phyloP scores from a whole-genome alignment of 331 rosid genomes.

The Quercus tomentella region DNA sequence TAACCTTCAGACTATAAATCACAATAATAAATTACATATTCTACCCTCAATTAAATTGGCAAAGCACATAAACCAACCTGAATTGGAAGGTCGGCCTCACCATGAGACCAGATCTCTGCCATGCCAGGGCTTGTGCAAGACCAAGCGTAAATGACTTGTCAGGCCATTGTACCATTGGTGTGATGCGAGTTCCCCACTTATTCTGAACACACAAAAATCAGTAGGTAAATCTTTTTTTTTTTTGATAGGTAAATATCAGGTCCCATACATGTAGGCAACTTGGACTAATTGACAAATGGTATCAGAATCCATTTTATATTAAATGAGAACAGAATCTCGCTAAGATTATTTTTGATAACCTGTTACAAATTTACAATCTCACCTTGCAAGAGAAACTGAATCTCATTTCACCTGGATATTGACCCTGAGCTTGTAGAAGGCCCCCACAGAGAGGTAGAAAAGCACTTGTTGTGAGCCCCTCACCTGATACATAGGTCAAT shows the following conservation, averaged over 20 bases:
- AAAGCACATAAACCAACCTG: conserved; percentile 49
- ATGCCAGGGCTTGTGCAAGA: conserved; percentile 87
- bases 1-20: neutral
- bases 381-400: conserved; percentile 98
- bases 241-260: conserved; percentile 17
- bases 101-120: conserved; percentile 96
- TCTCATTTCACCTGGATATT: conserved; percentile 98
- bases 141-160: conserved; percentile 91
- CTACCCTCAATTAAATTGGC: neutral
- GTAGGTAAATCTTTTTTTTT: conserved; percentile 4
- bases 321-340: neutral
- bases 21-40: neutral
- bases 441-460: conserved; percentile 88
- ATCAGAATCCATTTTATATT: neutral
- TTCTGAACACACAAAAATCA: conserved; percentile 37
- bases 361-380: conserved; percentile 15
- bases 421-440: conserved; percentile 99
- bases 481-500: conserved; percentile 87
- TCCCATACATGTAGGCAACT: conserved; percentile 5
- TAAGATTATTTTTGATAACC: neutral
- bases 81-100: conserved; percentile 85
- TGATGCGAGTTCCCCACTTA: conserved; percentile 89
- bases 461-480: conserved; percentile 89
- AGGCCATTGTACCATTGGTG: conserved; percentile 93
- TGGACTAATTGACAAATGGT: conserved; percentile 3